Evolutionary conservation across 2,329 filamentous ascomycete genomes (phyloP).

Genomic region (Xylariaceae sp.): DNA sequence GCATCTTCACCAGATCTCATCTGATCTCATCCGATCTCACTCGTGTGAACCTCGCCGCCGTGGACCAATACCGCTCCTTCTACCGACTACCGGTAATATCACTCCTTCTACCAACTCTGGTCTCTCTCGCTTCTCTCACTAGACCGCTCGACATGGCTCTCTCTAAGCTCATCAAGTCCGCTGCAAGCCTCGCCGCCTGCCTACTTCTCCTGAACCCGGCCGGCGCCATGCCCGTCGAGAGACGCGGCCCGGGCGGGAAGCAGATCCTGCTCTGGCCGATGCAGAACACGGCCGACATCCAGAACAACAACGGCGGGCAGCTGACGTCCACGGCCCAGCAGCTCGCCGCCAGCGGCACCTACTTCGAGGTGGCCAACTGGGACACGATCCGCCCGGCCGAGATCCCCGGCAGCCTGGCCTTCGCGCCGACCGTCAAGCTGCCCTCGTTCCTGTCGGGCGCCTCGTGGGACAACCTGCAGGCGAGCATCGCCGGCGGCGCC

Average conservation of each 20-base stretch:
- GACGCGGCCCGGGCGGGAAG: slow-evolving; percentile 5
- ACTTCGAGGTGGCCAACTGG: slow-evolving; percentile 12
- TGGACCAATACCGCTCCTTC: too few relatives aligned
- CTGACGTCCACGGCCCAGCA: slow-evolving; percentile 2
- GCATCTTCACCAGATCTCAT: too few relatives aligned
- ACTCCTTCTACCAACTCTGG: slow-evolving; percentile 4
- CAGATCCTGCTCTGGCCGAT: slow-evolving; percentile 15
- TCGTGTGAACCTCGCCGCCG: too few relatives aligned
- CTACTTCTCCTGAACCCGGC: slow-evolving; percentile 4
- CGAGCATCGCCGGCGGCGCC: slow-evolving; percentile 7
- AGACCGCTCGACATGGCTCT: slow-evolving; percentile 1
- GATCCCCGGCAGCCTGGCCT: slow-evolving; percentile 23
- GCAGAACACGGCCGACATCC: slow-evolving; percentile 6
- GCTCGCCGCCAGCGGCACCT: slow-evolving; percentile 3
- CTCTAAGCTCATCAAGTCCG: slow-evolving; percentile 4
- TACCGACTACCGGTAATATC: too few relatives aligned
- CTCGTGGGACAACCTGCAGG: slow-evolving; percentile 26
- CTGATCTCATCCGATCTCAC: too few relatives aligned
- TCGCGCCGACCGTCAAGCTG: slow-evolving; percentile 35
- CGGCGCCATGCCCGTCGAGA: slow-evolving; percentile 6
- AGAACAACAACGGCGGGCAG: slow-evolving; percentile 1
- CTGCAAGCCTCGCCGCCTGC: slow-evolving; percentile 8
- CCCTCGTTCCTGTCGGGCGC: slow-evolving; percentile 26
- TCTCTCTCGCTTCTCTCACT: too few relatives aligned
- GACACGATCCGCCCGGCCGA: slow-evolving; percentile 12